phyloP scores from a whole-genome alignment of 805 yeast species.

The Ogataea methylovora region DNA sequence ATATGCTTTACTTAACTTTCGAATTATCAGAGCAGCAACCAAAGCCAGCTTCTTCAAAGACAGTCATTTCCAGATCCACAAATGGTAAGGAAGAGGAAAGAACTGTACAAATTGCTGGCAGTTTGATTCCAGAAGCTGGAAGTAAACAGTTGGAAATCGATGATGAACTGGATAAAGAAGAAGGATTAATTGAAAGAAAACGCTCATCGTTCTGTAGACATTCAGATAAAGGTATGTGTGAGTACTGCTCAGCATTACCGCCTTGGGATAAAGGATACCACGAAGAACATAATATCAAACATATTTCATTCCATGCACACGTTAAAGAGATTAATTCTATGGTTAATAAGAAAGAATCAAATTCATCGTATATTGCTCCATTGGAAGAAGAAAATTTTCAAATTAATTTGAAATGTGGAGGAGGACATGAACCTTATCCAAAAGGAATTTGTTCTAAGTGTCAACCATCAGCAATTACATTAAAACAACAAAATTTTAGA shows the following conservation, averaged over 20 bases:
- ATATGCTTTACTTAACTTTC: slow-evolving; percentile 42
- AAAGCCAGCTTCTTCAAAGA: too few species aligned
- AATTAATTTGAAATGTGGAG: slow-evolving; percentile 57
- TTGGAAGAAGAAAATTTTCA: slow-evolving; percentile 61
- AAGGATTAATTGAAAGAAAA: slow-evolving; percentile 67
- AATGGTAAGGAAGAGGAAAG: background rate
- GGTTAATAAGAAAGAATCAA: slow-evolving; percentile 51
- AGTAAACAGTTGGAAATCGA: slow-evolving; percentile 58
- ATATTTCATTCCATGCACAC: slow-evolving; percentile 79
- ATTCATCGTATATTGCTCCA: slow-evolving; percentile 74
- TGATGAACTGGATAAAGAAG: slow-evolving; percentile 49
- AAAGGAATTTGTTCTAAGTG: slow-evolving; percentile 91
- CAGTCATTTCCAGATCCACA: too few species aligned
- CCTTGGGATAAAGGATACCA: slow-evolving; percentile 87
- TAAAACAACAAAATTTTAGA: slow-evolving; percentile 83
- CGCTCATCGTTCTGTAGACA: slow-evolving; percentile 70
- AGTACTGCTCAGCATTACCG: slow-evolving; percentile 90
- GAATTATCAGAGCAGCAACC: slow-evolving; percentile 6
- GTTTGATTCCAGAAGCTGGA: too few species aligned
- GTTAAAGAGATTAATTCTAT: slow-evolving; percentile 62
- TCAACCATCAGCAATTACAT: slow-evolving; percentile 91
- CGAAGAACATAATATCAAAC: slow-evolving; percentile 73
- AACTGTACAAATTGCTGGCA: background rate
- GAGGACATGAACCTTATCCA: slow-evolving; percentile 94
- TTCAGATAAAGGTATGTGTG: slow-evolving; percentile 95